phyloP scores from a whole-genome alignment of 805 yeast species.

The Pichia scutulata region DNA sequence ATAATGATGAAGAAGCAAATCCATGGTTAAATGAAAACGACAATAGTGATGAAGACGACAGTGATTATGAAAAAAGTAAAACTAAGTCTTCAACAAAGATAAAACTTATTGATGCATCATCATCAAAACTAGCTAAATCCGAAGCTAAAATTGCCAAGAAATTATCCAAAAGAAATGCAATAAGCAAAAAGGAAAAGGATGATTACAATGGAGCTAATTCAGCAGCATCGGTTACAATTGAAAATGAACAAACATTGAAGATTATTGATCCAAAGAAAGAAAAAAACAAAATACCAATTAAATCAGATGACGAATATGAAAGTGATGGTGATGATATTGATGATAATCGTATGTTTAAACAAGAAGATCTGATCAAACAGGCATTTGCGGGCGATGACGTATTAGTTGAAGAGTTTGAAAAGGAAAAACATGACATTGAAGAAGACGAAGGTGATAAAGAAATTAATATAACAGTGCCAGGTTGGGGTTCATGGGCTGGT shows the following conservation, averaged over 20 bases:
- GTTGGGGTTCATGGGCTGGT: slow-evolving; percentile 99
- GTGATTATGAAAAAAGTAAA: slow-evolving; percentile 11
- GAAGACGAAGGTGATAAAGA: slow-evolving; percentile 76
- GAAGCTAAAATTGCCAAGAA: slow-evolving; percentile 37
- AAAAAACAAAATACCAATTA: slow-evolving; percentile 10
- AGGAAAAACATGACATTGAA: slow-evolving; percentile 60
- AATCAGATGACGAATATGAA: slow-evolving; percentile 29
- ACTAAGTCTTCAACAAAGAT: slow-evolving; percentile 38
- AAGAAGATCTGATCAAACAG: slow-evolving; percentile 72
- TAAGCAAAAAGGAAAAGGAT: slow-evolving; percentile 27
- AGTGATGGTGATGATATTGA: slow-evolving; percentile 39
- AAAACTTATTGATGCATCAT: slow-evolving; percentile 39
- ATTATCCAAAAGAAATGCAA: slow-evolving; percentile 16
- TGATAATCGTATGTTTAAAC: slow-evolving; percentile 54
- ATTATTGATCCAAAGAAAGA: slow-evolving; percentile 37
- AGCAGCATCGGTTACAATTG: slow-evolving; percentile 35
- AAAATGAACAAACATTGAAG: slow-evolving; percentile 46
- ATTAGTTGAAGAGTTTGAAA: slow-evolving; percentile 59
- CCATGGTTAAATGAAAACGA: slow-evolving; percentile 40
- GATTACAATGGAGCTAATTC: slow-evolving; percentile 20
- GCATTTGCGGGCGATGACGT: slow-evolving; percentile 99
- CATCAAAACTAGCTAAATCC: slow-evolving; percentile 42
- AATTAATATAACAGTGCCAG: slow-evolving; percentile 81
- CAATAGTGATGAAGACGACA: slow-evolving; percentile 21
- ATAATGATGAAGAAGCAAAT: slow-evolving; percentile 27